Conservation (phyloP, 2,329 filamentous ascomycete species). For the Phyllosticta citriasiana region DNA sequence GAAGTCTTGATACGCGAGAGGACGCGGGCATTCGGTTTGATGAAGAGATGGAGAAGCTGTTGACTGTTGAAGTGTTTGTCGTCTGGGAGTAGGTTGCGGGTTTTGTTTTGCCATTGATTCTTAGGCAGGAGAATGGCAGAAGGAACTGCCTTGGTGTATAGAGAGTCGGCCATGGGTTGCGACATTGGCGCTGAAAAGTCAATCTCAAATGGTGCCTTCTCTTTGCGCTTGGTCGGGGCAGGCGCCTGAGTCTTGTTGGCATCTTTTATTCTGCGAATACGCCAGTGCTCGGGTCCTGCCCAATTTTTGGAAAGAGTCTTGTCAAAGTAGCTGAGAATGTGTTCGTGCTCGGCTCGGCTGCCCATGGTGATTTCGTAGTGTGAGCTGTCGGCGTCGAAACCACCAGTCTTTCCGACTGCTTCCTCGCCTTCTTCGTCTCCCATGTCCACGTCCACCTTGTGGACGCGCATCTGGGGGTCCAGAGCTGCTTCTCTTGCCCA, state of each 20-base stretch:
- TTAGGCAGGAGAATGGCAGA: conserved; percentile 77
- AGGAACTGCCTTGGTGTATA: conserved; percentile 72
- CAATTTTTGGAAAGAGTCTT: conserved; percentile 95
- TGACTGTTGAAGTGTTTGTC: conserved; percentile 98
- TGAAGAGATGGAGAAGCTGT: conserved; percentile 77
- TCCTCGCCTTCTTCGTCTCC: conserved; percentile 43
- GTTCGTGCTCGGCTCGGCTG: conserved; percentile 68
- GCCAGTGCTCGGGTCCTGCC: conserved; percentile 97
- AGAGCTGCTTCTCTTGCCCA: conserved; percentile 88
- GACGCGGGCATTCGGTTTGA: conserved; percentile 86
- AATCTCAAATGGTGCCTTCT: conserved; percentile 94
- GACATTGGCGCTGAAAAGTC: conserved; percentile 74
- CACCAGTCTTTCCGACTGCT: conserved; percentile 41
- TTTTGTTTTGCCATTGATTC: conserved; percentile 92
- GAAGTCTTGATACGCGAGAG: conserved; percentile 46
- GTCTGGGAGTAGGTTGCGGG: conserved; percentile 83
- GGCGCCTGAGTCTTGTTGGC: conserved; percentile 50
- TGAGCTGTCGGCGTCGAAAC: conserved; percentile 55
- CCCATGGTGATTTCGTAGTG: conserved; percentile 65
- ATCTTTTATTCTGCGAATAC: conserved; percentile 85
- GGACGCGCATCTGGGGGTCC: conserved; percentile 76
- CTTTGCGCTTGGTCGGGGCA: conserved; percentile 61
- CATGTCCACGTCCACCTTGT: conserved; percentile 49
- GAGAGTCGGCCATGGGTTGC: conserved; percentile 57
- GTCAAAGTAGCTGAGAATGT: conserved; percentile 97